Evolutionary conservation across 495 filamentous ascomycete species (phyloP).

Genomic region (Cenococcum geophilum): DNA sequence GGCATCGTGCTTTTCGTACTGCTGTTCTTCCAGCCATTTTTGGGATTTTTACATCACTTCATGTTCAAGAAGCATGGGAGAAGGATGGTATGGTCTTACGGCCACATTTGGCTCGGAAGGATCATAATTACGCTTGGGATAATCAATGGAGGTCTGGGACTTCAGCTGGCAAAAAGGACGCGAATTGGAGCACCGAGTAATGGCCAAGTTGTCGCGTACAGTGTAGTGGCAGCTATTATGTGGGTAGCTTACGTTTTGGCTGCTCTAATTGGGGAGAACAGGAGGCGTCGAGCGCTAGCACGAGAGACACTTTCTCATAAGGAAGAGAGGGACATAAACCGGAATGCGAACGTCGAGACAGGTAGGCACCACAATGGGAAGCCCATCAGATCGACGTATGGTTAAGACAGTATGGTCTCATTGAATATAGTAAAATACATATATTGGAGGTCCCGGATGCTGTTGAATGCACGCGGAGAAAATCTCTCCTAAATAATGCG

Average conservation of each 20-base stretch:
- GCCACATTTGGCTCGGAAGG: constrained; percentile 26
- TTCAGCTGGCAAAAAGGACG: constrained; percentile 19
- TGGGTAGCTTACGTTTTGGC: constrained; percentile 28
- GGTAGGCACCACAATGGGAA: too few relatives aligned
- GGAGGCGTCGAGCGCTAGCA: background rate
- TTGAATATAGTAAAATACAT: too few relatives aligned
- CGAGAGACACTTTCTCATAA: too few relatives aligned
- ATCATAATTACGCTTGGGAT: constrained; percentile 32
- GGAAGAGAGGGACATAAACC: too few relatives aligned
- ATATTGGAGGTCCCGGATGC: too few relatives aligned
- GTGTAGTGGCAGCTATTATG: constrained; percentile 28
- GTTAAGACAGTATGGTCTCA: too few relatives aligned
- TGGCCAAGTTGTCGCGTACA: constrained; percentile 16
- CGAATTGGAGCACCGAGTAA: background rate
- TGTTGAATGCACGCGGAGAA: too few relatives aligned
- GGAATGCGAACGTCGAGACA: too few relatives aligned
- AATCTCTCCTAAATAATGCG: too few relatives aligned
- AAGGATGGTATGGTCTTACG: constrained; percentile 13
- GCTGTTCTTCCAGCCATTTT: constrained; percentile 21
- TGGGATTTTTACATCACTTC: constrained; percentile 20
- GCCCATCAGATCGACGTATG: too few relatives aligned
- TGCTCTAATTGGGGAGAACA: constrained; percentile 28
- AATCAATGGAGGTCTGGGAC: constrained; percentile 34
- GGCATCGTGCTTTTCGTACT: constrained; percentile 21
- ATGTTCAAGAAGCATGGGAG: constrained; percentile 18